Conservation (phyloP, 1,284 basidiomycete species). For the Abortiporus biennis region DNA sequence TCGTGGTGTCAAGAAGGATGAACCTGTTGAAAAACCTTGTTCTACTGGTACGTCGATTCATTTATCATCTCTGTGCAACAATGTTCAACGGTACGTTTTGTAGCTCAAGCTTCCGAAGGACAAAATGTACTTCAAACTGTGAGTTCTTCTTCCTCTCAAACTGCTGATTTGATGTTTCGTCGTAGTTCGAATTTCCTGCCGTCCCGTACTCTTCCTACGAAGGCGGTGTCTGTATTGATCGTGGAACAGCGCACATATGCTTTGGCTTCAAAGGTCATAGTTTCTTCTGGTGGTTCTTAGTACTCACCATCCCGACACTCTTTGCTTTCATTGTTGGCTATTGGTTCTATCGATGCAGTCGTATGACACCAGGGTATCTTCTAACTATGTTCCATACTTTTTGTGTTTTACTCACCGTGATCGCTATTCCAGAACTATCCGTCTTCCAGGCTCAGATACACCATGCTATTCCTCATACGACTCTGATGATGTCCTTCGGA, state of each 20-base stretch:
- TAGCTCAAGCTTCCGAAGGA: slow-evolving; percentile 73
- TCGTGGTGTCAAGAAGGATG: slow-evolving; percentile 63
- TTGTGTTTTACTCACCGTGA: too few relatives aligned
- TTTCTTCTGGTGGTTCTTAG: slow-evolving; percentile 76
- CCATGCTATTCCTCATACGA: slow-evolving; percentile 37
- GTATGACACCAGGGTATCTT: slow-evolving; percentile 65
- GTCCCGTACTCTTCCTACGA: slow-evolving; percentile 82
- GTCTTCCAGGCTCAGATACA: slow-evolving; percentile 59
- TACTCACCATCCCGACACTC: slow-evolving; percentile 68
- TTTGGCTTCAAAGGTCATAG: slow-evolving; percentile 72
- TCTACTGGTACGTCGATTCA: slow-evolving; percentile 42
- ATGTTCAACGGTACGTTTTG: neutral
- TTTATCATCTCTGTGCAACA: neutral
- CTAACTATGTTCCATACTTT: neutral
- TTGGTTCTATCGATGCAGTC: slow-evolving; percentile 74
- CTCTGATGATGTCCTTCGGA: slow-evolving; percentile 52
- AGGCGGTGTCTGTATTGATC: slow-evolving; percentile 67
- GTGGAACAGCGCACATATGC: slow-evolving; percentile 67
- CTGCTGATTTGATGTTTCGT: slow-evolving; percentile 19
- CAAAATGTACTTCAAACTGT: slow-evolving; percentile 66
- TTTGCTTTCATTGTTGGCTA: slow-evolving; percentile 71
- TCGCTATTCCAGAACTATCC: slow-evolving; percentile 56
- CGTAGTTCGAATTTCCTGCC: slow-evolving; percentile 64
- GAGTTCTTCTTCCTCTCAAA: slow-evolving; percentile 35
- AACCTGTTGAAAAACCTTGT: slow-evolving; percentile 68